Conservation (phyloP, 176 grass and related monocot species). For the Echinochloa phyllopogon region DNA sequence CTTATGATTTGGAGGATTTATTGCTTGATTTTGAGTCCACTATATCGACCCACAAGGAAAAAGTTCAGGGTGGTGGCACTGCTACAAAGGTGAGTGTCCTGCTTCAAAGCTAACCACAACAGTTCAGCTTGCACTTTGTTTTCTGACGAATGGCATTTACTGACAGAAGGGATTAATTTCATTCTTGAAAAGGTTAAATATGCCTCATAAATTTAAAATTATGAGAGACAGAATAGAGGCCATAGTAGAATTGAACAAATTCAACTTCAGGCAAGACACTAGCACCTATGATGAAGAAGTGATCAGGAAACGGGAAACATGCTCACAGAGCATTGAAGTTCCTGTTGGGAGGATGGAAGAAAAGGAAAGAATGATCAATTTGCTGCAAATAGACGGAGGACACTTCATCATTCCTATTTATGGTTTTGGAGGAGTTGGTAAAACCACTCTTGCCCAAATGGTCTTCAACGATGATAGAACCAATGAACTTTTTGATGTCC, state of each 20-base stretch:
- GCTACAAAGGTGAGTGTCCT: not conserved
- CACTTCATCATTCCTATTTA: not conserved
- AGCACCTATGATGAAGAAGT: not conserved
- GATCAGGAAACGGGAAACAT: not conserved
- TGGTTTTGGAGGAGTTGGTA: slow-evolving; percentile 24
- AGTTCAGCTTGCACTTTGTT: too few relatives aligned
- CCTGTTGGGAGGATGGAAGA: not conserved
- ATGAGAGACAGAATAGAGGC: not conserved
- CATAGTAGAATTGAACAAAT: too few relatives aligned
- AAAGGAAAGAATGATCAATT: slow-evolving; percentile 5
- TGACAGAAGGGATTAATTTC: not conserved
- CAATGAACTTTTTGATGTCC: not conserved
- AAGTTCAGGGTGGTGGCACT: not conserved
- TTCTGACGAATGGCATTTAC: not conserved
- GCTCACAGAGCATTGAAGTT: not conserved
- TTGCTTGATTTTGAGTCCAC: not conserved
- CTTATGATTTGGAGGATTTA: slow-evolving; percentile 2
- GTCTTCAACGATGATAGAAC: not conserved
- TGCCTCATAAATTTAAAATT: not conserved
- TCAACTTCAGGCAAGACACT: not conserved
- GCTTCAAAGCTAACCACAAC: not conserved
- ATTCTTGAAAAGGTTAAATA: not conserved
- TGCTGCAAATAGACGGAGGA: not conserved
- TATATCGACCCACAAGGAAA: not conserved
- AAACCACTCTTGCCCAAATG: slow-evolving; percentile 14